Evolutionary conservation across 2,329 filamentous ascomycete genomes (phyloP), one percentile per base, ranked within the genome.

Genomic region (Fusarium euwallaceae): DNA sequence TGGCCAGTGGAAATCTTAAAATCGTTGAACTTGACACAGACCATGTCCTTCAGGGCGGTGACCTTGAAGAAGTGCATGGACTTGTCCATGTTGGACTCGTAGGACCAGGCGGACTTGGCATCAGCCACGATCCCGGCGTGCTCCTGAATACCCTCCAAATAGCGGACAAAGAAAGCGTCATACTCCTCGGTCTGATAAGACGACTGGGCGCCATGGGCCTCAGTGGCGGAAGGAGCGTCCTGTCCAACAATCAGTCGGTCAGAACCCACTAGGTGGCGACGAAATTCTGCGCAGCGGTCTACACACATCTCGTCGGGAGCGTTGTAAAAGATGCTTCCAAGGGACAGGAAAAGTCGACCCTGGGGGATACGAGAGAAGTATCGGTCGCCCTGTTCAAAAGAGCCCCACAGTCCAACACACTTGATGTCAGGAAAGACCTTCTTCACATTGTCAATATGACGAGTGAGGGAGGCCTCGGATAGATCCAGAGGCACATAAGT

Each of bases 31-130:
- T 65, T 64, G 7, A 6, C 20, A 8, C 75, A 77, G 1, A 71
- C 11, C 67, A 78, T 74, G 4, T 70, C 45, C 4, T 71, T 27
- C 39, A 66, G 41, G 1, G 69, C 67, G 0, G 41, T 43, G 2
- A 78, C 75, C 2, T 75, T 37, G 48, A 78, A 77, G 58, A 60
- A 77, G 14, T 78, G 76, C 75, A 73, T 76, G 0, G 65, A 22
- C 0, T 64, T 29, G 17, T 67, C 62, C 3, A 67, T 61, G 34
- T 39, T 68, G 1, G 69, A 71, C 6, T 74, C 48, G n/a, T 67
- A 61, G 0, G 51, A 17, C 72, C 73, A 77, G 0, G 72, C 61
- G 4, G 51, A 4, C 34, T 58, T 56, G 0, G 56, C 37, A 16
- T 71, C n/a, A 0, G 67, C 64, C 1, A 37, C 37, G 4, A 77